These are phyloP conservation scores for Fraxinus latifolia DNA, from an alignment of 305 asterid species.

Conservation along the genomic window DNA sequence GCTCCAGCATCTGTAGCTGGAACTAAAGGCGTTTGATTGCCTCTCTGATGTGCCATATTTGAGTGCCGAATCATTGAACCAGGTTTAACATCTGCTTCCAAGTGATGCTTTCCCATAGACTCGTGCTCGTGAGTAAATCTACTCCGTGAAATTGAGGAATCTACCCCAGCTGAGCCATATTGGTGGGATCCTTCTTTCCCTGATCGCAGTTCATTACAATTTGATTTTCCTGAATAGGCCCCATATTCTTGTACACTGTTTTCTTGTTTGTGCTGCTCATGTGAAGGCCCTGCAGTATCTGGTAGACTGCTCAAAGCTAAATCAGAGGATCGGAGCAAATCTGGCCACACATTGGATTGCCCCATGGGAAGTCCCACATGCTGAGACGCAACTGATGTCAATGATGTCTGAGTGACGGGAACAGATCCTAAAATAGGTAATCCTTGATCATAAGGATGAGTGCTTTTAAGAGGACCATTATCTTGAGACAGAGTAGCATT, in stretches of 20 bases:
- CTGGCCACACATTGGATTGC: constrained; percentile 24
- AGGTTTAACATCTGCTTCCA: constrained; percentile 24
- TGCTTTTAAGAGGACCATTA: constrained; percentile 15
- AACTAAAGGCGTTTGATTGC: constrained; percentile 17
- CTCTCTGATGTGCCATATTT: constrained; percentile 31
- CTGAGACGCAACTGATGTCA: constrained; percentile 22
- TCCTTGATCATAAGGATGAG: constrained; percentile 18
- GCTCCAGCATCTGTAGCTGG: constrained; percentile 31
- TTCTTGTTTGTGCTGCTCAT: constrained; percentile 29
- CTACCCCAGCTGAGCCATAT: constrained; percentile 25
- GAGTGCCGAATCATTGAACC: constrained; percentile 29
- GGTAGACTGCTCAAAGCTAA: constrained; percentile 37
- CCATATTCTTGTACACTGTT: constrained; percentile 23
- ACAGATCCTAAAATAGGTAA: constrained; percentile 25
- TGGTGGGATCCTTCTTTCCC: constrained; percentile 23
- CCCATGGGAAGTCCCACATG: constrained; percentile 25
- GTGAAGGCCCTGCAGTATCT: constrained; percentile 26
- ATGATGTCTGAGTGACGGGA: constrained; percentile 28
- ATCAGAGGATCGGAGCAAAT: constrained; percentile 36
- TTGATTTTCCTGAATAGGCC: constrained; percentile 19
- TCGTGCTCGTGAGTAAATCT: constrained; percentile 28
- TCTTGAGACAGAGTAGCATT: constrained; percentile 23
- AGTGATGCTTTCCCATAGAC: constrained; percentile 15
- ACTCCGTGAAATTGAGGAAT: constrained; percentile 21
- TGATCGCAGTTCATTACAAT: constrained; percentile 25